Evolutionary conservation across 306 rosid species (phyloP).

Genomic region (Ceratonia siliqua): DNA sequence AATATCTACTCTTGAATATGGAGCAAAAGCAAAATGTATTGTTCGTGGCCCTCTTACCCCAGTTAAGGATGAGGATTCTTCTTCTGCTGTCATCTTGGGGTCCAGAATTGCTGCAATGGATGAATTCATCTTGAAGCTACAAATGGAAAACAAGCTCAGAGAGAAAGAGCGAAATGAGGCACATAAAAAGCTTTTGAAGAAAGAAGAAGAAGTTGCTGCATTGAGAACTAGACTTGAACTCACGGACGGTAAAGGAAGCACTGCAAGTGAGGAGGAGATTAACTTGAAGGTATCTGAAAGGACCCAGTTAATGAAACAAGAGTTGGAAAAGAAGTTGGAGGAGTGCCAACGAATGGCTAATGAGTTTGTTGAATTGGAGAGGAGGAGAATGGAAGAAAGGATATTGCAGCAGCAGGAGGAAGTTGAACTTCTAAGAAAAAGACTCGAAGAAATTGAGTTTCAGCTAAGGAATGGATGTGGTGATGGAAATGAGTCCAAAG

Average conservation of each 20-base stretch:
- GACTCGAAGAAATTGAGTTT: slow-evolving; percentile 85
- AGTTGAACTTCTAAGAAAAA: slow-evolving; percentile 77
- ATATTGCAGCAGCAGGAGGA: slow-evolving; percentile 87
- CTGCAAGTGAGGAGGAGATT: slow-evolving; percentile 76
- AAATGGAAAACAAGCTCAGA: slow-evolving; percentile 78
- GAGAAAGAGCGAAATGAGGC: slow-evolving; percentile 88
- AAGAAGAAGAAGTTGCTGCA: slow-evolving; percentile 78
- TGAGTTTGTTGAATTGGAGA: slow-evolving; percentile 83
- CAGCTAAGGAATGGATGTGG: slow-evolving; percentile 53
- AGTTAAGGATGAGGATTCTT: slow-evolving; percentile 75
- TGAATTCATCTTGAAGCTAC: slow-evolving; percentile 85
- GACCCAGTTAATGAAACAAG: slow-evolving; percentile 61
- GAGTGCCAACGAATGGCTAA: slow-evolving; percentile 91
- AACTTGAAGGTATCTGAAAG: slow-evolving; percentile 73
- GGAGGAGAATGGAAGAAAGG: slow-evolving; percentile 93
- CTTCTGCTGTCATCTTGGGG: slow-evolving; percentile 85
- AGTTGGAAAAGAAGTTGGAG: slow-evolving; percentile 84
- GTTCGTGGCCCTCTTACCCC: slow-evolving; percentile 93
- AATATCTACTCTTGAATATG: slow-evolving; percentile 92
- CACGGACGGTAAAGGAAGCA: slow-evolving; percentile 49
- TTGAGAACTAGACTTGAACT: slow-evolving; percentile 65
- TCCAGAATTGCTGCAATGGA: slow-evolving; percentile 95
- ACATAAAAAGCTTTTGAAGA: slow-evolving; percentile 72
- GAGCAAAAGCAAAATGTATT: slow-evolving; percentile 97
- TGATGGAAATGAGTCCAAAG: slow-evolving; percentile 46